Base-by-base conservation (phyloP, 495 filamentous ascomycete species). In the Glarea lozoyensis region DNA sequence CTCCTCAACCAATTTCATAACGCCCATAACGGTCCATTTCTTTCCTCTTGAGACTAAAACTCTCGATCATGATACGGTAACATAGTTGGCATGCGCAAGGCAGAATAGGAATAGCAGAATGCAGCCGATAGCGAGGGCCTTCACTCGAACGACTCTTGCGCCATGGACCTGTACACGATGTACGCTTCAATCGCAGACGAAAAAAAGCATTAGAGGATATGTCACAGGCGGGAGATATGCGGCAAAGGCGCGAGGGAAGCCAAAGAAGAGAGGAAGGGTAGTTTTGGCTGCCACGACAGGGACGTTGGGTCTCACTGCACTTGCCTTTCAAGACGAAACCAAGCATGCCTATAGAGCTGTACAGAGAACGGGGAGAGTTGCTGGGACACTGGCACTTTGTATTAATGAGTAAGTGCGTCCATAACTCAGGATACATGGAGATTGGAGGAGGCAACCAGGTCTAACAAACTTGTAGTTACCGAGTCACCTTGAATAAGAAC, bases 331-430 rank as follows among this genome's bases (percentile, higher is more conserved):
- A 12, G 84, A 92, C 48, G 71, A 88, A 37, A 67, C 78, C 42
- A 81, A 81, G 57, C 78, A 87, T 66, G 69, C 68, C 16, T 86
- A 85, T 50, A 71, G 76, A 27, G 84, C 85, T n/a, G 70, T 71
- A 3, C 75, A 82, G 66, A 73, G 90, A 51, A 83, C 84, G 27
- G 79, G 82, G 13, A 76, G 90, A 23, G 89, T 98, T n/a, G 79
- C 79, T 19, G 67, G 72, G 12, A 72, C 84, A 17, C 61, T 98
- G 46, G 75, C 77, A 11, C 62, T 93, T 40, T 89, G 84, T 60
- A 86, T 98, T 34, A 90, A 90, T 55, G 90, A 98, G 85, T 96
- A 70, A 58, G 84, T 69, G 20, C 23, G 6, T 10, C 10, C 10
- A 35, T 9, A 10, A 10, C 32, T 29, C 3, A 17, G 13, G 19